Base-by-base conservation (phyloP, 352 stramenopile species). In the Phytophthora colocasiae region DNA sequence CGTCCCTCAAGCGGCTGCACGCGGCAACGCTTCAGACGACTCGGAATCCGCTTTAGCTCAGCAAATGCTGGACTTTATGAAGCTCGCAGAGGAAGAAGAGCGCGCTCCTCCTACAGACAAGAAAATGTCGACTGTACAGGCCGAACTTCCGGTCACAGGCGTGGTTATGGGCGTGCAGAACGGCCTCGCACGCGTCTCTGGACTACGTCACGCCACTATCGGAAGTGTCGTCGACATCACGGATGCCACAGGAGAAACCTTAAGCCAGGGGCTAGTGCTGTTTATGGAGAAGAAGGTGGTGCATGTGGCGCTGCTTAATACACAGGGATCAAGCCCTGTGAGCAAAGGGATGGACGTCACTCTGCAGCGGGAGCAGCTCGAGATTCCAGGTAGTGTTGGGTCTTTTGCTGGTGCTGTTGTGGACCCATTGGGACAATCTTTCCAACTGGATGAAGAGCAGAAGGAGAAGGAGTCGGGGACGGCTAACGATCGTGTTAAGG, bases 61-160 rank as follows among this genome's bases (percentile, higher is more conserved):
- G 75, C 83, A 92, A 49, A 81, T 92, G 71, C 46, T 90, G 43
- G 83, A 92, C 58, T 88, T 84, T 56, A 83, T 90, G 71, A 63
- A 73, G 57, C 61, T 84, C 6, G 75, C 70, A 8, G 77, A 81
- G 47, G 66, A 75, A 0, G 58, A 78, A 2, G 53, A 70, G 34
- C 9, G 47, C 0, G 31, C 32, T 17, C 24, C 39, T 26, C 27
- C 11, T 29, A 22, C 4, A 0, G 41, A 72, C 5, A 34, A 54
- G 9, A 3, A n/a, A 2, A 44, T 67, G 4, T 54, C 59, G 2
- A 57, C 36, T 7, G 49, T 73, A 8, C 55, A 75, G 36, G 57
- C 69, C 0, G 74, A 81, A 44, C 71, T 94, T 31, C 74, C 83
- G 1, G 29, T 88, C 15, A 58, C 46, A 12, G 86, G 86, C 41